Evolutionary conservation across 2,329 filamentous ascomycete species (phyloP).

Genomic region (Hymenoscyphus albidus): DNA sequence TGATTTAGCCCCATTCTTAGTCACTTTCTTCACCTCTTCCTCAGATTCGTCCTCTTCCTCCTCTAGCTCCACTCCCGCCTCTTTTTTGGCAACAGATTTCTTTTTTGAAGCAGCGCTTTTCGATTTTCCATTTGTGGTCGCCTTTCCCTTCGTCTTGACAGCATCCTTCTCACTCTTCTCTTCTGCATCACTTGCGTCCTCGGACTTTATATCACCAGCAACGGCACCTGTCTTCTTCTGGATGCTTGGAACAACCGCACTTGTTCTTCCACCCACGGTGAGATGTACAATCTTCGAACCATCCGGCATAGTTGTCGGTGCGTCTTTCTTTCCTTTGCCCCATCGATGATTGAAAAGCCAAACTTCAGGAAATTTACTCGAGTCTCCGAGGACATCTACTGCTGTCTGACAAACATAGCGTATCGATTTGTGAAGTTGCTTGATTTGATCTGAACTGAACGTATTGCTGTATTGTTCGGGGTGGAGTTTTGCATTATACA

Average conservation of each 20-base stretch:
- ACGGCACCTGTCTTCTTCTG: constrained; percentile 66
- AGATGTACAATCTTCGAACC: constrained; percentile 82
- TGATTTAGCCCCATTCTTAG: not conserved
- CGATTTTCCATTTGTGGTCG: constrained; percentile 12
- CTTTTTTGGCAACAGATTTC: constrained; percentile 8
- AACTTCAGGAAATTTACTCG: constrained; percentile 74
- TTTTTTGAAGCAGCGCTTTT: not conserved
- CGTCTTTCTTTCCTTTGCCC: constrained; percentile 79
- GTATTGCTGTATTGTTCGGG: constrained; percentile 91
- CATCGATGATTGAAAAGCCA: constrained; percentile 90
- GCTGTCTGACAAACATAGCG: constrained; percentile 77
- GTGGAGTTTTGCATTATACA: constrained; percentile 85
- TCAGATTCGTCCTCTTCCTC: not conserved
- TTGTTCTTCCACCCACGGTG: constrained; percentile 87
- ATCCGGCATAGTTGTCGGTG: constrained; percentile 65
- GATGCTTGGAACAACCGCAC: constrained; percentile 77
- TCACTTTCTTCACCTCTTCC: not conserved
- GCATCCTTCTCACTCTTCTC: not conserved
- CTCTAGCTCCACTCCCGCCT: constrained; percentile 1
- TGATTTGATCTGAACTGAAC: constrained; percentile 67
- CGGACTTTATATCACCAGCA: constrained; percentile 19
- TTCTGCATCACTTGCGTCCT: constrained; percentile 3
- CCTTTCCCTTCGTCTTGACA: constrained; percentile 4
- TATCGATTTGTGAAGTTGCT: constrained; percentile 67
- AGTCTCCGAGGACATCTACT: constrained; percentile 75